Conservation (phyloP, 1,284 basidiomycete genomes). For the Anthracocystis panici-leucophaei region DNA sequence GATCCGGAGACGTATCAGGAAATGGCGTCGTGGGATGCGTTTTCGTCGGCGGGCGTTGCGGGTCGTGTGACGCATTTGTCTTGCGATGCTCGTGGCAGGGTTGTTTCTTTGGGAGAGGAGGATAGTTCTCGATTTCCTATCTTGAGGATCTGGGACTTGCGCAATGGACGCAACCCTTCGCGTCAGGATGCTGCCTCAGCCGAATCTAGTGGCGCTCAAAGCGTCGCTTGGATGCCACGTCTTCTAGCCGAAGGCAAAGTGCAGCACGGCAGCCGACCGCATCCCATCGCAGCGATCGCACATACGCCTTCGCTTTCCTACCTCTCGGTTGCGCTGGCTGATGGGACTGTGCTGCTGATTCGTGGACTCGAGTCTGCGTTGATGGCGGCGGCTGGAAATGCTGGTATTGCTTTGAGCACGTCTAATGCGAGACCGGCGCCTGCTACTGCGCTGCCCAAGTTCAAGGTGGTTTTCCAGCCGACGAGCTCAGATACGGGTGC, state of each 20-base stretch:
- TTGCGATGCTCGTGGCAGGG: slow-evolving; percentile 45
- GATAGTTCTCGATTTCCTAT: slow-evolving; percentile 53
- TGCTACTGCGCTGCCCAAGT: slow-evolving; percentile 61
- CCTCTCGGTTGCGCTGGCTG: slow-evolving; percentile 89
- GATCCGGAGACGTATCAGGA: slow-evolving; percentile 54
- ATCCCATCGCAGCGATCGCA: slow-evolving; percentile 78
- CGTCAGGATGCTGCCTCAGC: not conserved
- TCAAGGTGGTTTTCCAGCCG: slow-evolving; percentile 67
- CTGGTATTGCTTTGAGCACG: slow-evolving; percentile 28
- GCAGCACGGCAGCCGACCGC: slow-evolving; percentile 61
- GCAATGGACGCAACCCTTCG: slow-evolving; percentile 23
- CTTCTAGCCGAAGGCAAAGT: slow-evolving; percentile 61
- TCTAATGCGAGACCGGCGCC: slow-evolving; percentile 27
- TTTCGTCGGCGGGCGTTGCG: slow-evolving; percentile 29
- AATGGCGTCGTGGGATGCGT: slow-evolving; percentile 58
- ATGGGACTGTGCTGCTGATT: slow-evolving; percentile 92
- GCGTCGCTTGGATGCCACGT: slow-evolving; percentile 40
- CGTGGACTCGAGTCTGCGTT: slow-evolving; percentile 90
- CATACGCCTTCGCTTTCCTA: slow-evolving; percentile 84
- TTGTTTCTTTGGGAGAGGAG: slow-evolving; percentile 60
- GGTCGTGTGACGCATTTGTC: slow-evolving; percentile 59
- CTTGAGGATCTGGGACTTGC: slow-evolving; percentile 65
- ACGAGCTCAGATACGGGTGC: slow-evolving; percentile 27
- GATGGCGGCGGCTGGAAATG: slow-evolving; percentile 69
- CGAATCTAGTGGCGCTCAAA: slow-evolving; percentile 7